Evolutionary conservation across 2,329 filamentous ascomycete genomes (phyloP), one percentile per base, ranked within the genome.

Genomic region (Colletotrichum sp.): DNA sequence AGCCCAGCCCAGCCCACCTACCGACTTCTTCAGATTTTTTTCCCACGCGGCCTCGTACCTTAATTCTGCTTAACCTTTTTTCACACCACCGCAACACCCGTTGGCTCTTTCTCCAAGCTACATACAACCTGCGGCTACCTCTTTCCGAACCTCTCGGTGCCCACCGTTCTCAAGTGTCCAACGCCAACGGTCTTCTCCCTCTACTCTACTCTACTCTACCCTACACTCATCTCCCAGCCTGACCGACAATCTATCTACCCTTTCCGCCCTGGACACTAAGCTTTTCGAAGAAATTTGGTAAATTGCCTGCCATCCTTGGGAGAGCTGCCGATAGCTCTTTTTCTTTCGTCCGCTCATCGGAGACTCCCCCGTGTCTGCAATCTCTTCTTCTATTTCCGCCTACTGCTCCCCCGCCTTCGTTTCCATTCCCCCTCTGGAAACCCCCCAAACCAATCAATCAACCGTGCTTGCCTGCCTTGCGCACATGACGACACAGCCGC

Each of bases 341-440:
- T 57, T 34, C 39, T 24, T 39, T 18, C 63, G 48, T 26, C 24
- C 60, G 16, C 70, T 36, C 36, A 69, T 69, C 48, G 71, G 71
- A 74, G 24, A 74, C 63, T 24, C 28, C 36, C 57, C 65, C 63
- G 70, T 69, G 64, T 43, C 34, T 65, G 70, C 74, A 39, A 28
- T 59, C 36, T 55, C 24, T 60, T 65, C 64, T 65, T 39, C 34
- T 59, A 39, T 26, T 74, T 67, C 34, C 74, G 43, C 43, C 59
- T 55, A 34, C 66, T 71, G 57, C 72, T 39, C 60, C 71, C 69
- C 74, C 71, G 52, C 70, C 74, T 39, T 65, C 59, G 55, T 65
- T 34, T 21, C 30, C 28, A 21, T n/a, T 32, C 52, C 64, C 36
- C 32, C 24, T 48, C 60, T 39, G 57, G 32, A 21, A 52, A 52